phyloP scores from a whole-genome alignment of 495 filamentous ascomycete genomes.

The Aspergillus incahuasiensis region DNA sequence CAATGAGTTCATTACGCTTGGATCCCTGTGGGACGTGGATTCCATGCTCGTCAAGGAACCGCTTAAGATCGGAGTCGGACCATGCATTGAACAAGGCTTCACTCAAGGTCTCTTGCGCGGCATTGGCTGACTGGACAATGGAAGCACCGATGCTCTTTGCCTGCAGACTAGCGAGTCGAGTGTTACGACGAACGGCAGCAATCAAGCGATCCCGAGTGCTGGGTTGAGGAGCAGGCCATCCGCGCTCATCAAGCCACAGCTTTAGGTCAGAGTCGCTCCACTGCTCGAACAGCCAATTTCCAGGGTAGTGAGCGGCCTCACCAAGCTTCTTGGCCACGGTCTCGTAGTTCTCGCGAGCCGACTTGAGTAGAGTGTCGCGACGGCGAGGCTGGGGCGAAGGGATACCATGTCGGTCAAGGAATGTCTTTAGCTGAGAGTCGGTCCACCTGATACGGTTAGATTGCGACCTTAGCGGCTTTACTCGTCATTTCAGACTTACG shows the following conservation, averaged over 20 bases:
- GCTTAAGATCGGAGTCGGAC: conserved; percentile 77
- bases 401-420: conserved; percentile 83
- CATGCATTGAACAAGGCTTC: conserved; percentile 85
- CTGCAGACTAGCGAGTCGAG: conserved; percentile 68
- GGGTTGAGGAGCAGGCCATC: conserved; percentile 83
- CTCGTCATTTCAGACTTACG: conserved; percentile 44
- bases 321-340: conserved; percentile 74
- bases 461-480: not conserved
- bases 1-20: conserved; percentile 81
- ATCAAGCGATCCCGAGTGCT: conserved; percentile 83
- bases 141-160: conserved; percentile 55
- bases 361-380: conserved; percentile 73
- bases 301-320: conserved; percentile 78
- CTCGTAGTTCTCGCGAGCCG: conserved; percentile 78
- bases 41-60: conserved; percentile 70
- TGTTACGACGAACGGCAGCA: conserved; percentile 84
- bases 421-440: conserved; percentile 84
- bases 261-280: conserved; percentile 78
- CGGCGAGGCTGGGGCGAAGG: conserved; percentile 76
- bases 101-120: conserved; percentile 65
- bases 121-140: conserved; percentile 60
- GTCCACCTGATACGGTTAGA: conserved; percentile 56
- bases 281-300: conserved; percentile 89
- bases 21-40: conserved; percentile 85
- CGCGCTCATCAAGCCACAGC: conserved; percentile 85